Base-by-base conservation (phyloP, 164 flowering plant genomes). In the Vitis riparia region DNA sequence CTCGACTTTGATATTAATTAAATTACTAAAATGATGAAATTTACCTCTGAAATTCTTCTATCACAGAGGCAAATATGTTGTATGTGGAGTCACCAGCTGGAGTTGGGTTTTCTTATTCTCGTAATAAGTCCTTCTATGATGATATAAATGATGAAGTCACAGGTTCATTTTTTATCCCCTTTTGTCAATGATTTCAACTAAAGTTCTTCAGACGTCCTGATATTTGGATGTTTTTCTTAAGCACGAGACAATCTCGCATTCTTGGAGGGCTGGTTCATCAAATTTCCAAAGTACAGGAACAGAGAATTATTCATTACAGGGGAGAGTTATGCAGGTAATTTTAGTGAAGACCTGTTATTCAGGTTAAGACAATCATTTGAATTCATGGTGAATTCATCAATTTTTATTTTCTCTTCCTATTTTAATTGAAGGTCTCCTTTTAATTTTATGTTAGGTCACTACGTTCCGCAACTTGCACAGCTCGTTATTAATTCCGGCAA, bases 381-480 rank as follows among this genome's bases (percentile, higher is more conserved):
- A 32, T 32, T 32, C 8, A 32, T 32, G 44, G 44, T 32, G 27
- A 23, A 23, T 23, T 23, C 27, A 23, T 23, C 27, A 23, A 1
- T 1, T 23, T 23, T 23, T 23, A 1, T 23, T 23, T 23, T 23
- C 7, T 66, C 19, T 55, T 52, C 7, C 19, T 23, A n/a, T 32
- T 4, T 32, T 2, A 5, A 32, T 32, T 32, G 44, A 32, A 32
- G 44, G 44, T 32, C 44, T 32, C 44, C 44, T 32, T 32, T 32
- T 32, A 32, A 32, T 32, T 50, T 23, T n/a, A 4, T 17, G 23
- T 0, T 81, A 89, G 95, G 95, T n/a, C 95, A 90, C 67, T 90
- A 88, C 72, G 65, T 90, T 71, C 95, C 95, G 1, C 92, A 90
- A 70, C 88, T 90, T 0, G 91, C 91, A 14, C 73, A 82, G 10